phyloP scores from a whole-genome alignment of 768 basidiomycete species.

The Dictyophora rubrovolvata region DNA sequence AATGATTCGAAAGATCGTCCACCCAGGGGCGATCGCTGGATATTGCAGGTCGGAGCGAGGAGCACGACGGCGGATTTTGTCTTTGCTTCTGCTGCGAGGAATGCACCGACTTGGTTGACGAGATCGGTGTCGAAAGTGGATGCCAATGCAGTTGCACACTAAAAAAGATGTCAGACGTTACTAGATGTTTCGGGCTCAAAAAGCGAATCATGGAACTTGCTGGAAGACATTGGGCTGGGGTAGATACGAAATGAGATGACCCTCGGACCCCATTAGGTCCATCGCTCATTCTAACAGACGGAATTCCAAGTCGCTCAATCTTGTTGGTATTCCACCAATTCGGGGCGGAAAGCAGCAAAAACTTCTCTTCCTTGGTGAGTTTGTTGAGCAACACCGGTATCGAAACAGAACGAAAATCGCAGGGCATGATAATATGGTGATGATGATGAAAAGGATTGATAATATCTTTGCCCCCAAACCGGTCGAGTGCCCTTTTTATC shows the following conservation, averaged over 20 bases:
- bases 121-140: constrained; percentile 60
- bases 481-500: too few species aligned
- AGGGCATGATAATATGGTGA: not conserved
- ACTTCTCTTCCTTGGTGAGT: constrained; percentile 54
- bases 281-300: constrained; percentile 61
- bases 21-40: constrained; percentile 53
- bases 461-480: not conserved
- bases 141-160: constrained; percentile 63
- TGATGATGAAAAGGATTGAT: not conserved
- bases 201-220: constrained; percentile 23
- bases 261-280: constrained; percentile 67
- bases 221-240: constrained; percentile 56
- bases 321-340: constrained; percentile 64
- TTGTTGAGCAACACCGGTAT: constrained; percentile 41
- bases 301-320: constrained; percentile 50
- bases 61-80: constrained; percentile 53
- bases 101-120: constrained; percentile 41
- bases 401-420: constrained; percentile 40
- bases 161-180: constrained; percentile 3
- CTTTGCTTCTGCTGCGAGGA: constrained; percentile 58
- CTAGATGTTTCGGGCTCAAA: not conserved
- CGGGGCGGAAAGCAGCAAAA: constrained; percentile 49
- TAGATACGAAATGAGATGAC: constrained; percentile 52
- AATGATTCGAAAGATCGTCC: constrained; percentile 63
- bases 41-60: constrained; percentile 68